phyloP scores from a whole-genome alignment of 192 early-diverging fungal genomes.

The Funneliformis mosseae region DNA sequence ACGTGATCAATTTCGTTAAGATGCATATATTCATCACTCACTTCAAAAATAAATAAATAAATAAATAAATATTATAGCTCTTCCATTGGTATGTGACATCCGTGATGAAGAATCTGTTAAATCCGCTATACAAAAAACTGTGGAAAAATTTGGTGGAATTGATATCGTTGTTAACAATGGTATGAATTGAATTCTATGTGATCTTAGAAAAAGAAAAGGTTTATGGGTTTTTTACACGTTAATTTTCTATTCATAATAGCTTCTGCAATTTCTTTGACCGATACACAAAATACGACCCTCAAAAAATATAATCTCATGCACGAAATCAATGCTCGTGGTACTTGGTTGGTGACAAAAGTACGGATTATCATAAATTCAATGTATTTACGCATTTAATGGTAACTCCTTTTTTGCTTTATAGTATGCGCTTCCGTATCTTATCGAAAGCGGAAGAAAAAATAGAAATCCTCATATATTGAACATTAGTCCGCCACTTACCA shows the following conservation, averaged over 20 bases:
- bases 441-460: slow-evolving; percentile 50
- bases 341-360: slow-evolving; percentile 76
- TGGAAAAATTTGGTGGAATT: slow-evolving; percentile 71
- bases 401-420: background rate
- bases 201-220: background rate
- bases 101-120: slow-evolving; percentile 76
- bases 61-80: slow-evolving; percentile 40
- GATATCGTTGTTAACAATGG: slow-evolving; percentile 82
- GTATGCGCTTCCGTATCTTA: slow-evolving; percentile 67
- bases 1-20: too few species aligned
- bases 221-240: background rate
- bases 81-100: slow-evolving; percentile 83
- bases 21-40: too few species aligned
- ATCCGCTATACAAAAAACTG: slow-evolving; percentile 66
- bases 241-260: slow-evolving; percentile 37
- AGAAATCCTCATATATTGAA: slow-evolving; percentile 77
- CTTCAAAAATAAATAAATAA: too few species aligned
- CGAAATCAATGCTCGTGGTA: slow-evolving; percentile 76
- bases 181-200: background rate
- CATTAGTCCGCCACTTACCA: slow-evolving; percentile 69
- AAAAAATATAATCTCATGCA: slow-evolving; percentile 80
- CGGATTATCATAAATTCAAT: background rate
- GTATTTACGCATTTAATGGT: background rate
- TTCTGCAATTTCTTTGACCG: slow-evolving; percentile 70
- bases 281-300: slow-evolving; percentile 54